Percentiles rank a stretch among this genome's conserved stretches.
Conservation (phyloP, 2,329 filamentous ascomycete genomes). For the Neospermospora avenae region DNA sequence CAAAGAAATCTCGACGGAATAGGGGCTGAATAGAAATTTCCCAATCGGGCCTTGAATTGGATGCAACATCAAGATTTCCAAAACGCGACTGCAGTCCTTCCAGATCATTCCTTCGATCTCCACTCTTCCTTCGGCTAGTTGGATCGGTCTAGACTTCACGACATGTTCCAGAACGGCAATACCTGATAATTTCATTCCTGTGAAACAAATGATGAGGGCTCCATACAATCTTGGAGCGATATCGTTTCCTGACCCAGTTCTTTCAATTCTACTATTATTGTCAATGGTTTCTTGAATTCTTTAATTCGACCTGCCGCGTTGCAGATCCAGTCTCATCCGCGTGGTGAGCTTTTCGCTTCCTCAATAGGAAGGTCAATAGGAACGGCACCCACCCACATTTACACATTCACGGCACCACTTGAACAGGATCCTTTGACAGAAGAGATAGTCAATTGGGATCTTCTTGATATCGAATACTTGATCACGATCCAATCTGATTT, state of each 20-base stretch:
- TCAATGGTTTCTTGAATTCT: background rate
- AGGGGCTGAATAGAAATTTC: constrained; percentile 22
- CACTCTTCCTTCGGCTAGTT: background rate
- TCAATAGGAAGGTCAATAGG: constrained; percentile 15
- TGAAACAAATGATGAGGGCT: background rate
- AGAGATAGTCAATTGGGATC: background rate
- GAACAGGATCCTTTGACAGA: background rate
- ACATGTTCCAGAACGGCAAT: background rate
- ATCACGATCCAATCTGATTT: background rate
- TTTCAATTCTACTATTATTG: background rate
- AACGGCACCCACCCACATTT: background rate
- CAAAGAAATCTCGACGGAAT: constrained; percentile 20
- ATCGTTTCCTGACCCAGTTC: background rate
- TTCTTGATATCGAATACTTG: background rate
- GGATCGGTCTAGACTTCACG: background rate
- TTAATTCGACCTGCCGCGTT: background rate
- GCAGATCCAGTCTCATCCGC: background rate
- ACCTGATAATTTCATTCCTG: background rate
- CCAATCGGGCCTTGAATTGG: background rate
- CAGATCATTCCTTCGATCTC: background rate
- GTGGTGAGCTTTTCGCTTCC: background rate
- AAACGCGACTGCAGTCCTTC: background rate
- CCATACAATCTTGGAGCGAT: background rate
- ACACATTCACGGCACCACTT: background rate
- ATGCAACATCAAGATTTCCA: background rate